A percentile compares a stretch with the other conserved stretches of the same genome.
Conservation (phyloP, 2,329 filamentous ascomycete species). For the Fusarium sp. region DNA sequence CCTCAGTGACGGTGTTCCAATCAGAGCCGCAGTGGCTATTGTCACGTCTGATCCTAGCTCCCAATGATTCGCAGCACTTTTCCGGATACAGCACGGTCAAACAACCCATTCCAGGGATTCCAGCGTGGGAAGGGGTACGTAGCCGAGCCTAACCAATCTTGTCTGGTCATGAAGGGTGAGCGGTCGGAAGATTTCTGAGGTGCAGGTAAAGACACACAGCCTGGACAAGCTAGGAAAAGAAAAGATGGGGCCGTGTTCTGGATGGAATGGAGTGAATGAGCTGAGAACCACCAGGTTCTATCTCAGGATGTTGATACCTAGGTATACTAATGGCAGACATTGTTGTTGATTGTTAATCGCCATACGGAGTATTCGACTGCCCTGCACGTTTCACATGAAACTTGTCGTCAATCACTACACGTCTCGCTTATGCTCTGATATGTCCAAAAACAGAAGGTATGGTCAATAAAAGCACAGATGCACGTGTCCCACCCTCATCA, state of each 20-base stretch:
- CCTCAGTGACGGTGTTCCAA: conserved; percentile 27
- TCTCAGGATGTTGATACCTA: not conserved
- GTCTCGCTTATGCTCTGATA: conserved; percentile 8
- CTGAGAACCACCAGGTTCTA: conserved; percentile 13
- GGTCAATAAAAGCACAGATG: not conserved
- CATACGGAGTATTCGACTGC: not conserved
- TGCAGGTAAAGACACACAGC: conserved; percentile 9
- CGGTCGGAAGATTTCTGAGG: conserved; percentile 24
- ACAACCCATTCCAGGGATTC: conserved; percentile 20
- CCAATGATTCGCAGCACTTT: conserved; percentile 28
- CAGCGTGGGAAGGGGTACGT: not conserved
- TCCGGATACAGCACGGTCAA: conserved; percentile 31
- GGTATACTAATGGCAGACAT: not conserved
- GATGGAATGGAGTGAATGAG: conserved; percentile 13
- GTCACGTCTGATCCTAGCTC: conserved; percentile 13
- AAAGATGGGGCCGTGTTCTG: conserved; percentile 10
- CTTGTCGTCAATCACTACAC: not conserved
- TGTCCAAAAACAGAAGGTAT: conserved; percentile 17
- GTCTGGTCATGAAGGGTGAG: conserved; percentile 14
- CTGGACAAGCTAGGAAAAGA: conserved; percentile 11
- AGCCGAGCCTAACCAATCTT: conserved; percentile 13
- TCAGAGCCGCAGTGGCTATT: conserved; percentile 21
- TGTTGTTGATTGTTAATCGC: not conserved
- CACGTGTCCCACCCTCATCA: conserved; percentile 31
- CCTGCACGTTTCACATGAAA: conserved; percentile 13